Conservation (phyloP, 1,284 basidiomycete genomes). For the Agaricales sp. region DNA sequence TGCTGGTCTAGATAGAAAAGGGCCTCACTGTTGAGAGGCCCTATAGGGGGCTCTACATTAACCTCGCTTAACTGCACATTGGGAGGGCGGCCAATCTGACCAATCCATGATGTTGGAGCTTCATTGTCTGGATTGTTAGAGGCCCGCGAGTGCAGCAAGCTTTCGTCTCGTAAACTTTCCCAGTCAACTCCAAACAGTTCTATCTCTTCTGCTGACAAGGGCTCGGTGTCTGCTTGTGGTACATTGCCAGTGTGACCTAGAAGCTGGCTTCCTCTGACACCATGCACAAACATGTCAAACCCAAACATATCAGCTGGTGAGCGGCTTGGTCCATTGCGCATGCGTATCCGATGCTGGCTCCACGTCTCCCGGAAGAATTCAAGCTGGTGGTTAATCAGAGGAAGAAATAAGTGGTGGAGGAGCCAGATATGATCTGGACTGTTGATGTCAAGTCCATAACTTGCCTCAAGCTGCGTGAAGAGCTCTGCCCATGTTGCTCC, state of each 20-base stretch:
- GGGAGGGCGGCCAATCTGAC: no score
- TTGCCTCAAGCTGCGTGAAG: constrained; percentile 16
- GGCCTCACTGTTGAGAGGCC: no score
- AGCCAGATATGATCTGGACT: constrained; percentile 17
- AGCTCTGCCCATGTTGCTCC: constrained; percentile 20
- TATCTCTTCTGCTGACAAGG: constrained; percentile 1
- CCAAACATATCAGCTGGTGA: constrained; percentile 10
- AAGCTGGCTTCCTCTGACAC: background rate
- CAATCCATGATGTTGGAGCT: no score
- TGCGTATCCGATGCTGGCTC: constrained; percentile 12
- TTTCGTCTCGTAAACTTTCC: no score
- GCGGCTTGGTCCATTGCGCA: constrained; percentile 4
- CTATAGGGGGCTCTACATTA: no score
- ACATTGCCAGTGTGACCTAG: no score
- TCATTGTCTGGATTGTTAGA: no score
- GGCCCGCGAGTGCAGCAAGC: no score
- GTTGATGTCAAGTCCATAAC: constrained; percentile 12
- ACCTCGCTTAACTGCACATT: no score
- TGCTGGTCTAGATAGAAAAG: no score
- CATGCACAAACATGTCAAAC: constrained; percentile 10
- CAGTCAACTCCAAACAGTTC: constrained; percentile 13
- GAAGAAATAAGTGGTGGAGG: constrained; percentile 15
- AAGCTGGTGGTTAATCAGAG: constrained; percentile 11
- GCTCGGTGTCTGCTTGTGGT: background rate
- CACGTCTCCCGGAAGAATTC: constrained; percentile 12